Base-by-base conservation (phyloP, 176 grass and related monocot species). In the Aegilops speltoides region DNA sequence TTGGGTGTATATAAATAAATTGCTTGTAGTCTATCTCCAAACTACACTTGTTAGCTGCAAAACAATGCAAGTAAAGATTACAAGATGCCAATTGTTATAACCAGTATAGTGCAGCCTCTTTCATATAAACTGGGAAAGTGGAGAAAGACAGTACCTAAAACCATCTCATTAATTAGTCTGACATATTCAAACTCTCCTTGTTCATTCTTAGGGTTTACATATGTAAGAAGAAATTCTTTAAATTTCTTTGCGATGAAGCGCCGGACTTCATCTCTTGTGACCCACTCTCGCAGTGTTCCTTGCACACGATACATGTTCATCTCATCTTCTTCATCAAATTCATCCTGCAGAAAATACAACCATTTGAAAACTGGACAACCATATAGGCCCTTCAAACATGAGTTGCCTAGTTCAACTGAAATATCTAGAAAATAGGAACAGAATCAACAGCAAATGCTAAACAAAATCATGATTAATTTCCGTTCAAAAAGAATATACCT, bases 231-330 rank as follows among this genome's bases (percentile, higher is more conserved):
- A 59, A 99, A 99, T 45, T 99, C 97, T 80, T 96, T 99, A 79
- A 99, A 99, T 93, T 96, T 99, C 85, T 93, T 99, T 17, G 90
- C 97, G 73, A 99, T 99, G 73, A 99, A 99, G n/a, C 97, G 86
- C 7, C 94, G 77, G 14, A 99, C 94, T 93, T 99, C 94, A 83
- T 98, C 94, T 89, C 97, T 94, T 91, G 93, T 91, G 77, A 98
- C 94, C 97, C 97, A 94, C 64, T 98, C 97, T 77, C 94, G 88
- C 14, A 96, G 69, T 73, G 91, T 94, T 82, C 97, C 97, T 94
- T 98, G 97, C 63, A 98, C 94, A 37, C 92, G 93, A 81, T 94
- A 98, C 92, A 98, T 98, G 83, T 90, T 98, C 90, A 94, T 93
- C 82, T 99, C 97, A 75, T 89, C 94, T 88, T 96, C 94, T 83